Base-by-base conservation (phyloP, 345 rosid genomes). In the Eucalyptus curtisii region DNA sequence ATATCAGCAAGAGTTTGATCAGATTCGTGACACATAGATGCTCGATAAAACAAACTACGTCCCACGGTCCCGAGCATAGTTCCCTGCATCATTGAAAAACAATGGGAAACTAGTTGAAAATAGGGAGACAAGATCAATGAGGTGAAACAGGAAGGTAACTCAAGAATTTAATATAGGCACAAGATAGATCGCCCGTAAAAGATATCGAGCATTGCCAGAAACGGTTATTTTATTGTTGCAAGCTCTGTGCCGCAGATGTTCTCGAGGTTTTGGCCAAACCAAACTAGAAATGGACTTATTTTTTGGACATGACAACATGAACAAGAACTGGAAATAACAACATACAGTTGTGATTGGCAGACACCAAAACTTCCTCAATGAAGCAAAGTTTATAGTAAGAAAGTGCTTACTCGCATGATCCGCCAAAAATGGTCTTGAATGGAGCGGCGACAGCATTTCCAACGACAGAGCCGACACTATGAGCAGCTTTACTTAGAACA, bases 21-120 rank as follows among this genome's bases (percentile, higher is more conserved):
- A 97, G 92, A 90, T 96, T 92, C 59, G 95, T 80, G 89, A 96
- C 87, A 81, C 99, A 95, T 20, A 96, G 90, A 89, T 95, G 96
- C 91, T 97, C 97, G 12, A 97, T 90, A 90, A 97, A 97, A 92
- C 98, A 96, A 30, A 92, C 31, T 42, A 94, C 64, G 68, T 97
- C 97, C 99, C 97, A 95, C 55, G 95, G 93, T 48, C 98, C 96
- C 14, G 93, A 50, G 90, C 98, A 97, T 84, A 95, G 86, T 45
- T 91, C 95, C 90, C 99, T 97, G 93, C 90, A 90, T 7, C 88
- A 61, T 80, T 25, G 30, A 8, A 49, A 48, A 20, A 47, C 15
- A 61, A 87, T 40, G 40, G 40, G 50, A 25, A 52, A 37, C 79
- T 42, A 30, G 24, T 16, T 87, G 45, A 57, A 25, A 30, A 30